Percentiles rank a stretch among this genome's conserved stretches.
These are phyloP conservation scores for Aspergillus avenaceus DNA, from an alignment of 495 filamentous ascomycete genomes.

Conservation along the genomic window DNA sequence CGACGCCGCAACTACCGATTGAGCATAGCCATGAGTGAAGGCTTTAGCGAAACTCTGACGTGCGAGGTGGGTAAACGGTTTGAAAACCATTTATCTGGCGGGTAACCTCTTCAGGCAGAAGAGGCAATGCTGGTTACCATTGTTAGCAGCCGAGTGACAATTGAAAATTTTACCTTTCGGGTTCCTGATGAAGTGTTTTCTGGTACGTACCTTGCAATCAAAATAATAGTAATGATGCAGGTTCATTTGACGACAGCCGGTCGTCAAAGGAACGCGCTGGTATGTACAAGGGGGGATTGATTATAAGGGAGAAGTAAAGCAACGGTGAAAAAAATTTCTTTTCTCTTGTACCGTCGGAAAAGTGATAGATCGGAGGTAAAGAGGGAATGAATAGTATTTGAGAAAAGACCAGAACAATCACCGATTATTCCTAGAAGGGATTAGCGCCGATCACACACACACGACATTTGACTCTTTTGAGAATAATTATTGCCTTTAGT, in stretches of 20 bases:
- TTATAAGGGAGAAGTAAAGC: neutral
- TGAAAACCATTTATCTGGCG: conserved; percentile 76
- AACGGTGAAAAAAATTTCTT: conserved; percentile 1
- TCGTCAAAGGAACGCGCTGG: conserved; percentile 60
- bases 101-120: conserved; percentile 49
- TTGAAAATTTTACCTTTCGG: neutral
- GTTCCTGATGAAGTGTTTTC: neutral
- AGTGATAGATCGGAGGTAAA: neutral
- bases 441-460: conserved; percentile 15
- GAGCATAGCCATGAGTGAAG: conserved; percentile 94
- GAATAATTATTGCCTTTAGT: conserved; percentile 5
- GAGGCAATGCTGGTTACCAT: conserved; percentile 37
- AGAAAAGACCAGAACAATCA: conserved; percentile 10
- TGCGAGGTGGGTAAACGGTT: conserved; percentile 83
- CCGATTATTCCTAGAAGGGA: conserved; percentile 8
- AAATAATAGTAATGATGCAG: conserved; percentile 47
- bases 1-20: conserved; percentile 92
- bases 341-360: neutral
- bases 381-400: conserved; percentile 16
- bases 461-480: conserved; percentile 2
- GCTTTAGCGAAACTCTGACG: conserved; percentile 95
- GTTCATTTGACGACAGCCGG: conserved; percentile 59
- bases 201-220: conserved; percentile 43
- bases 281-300: conserved; percentile 2
- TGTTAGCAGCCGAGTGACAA: neutral